Conservation (phyloP, 768 basidiomycete species). For the Boletus edulis region DNA sequence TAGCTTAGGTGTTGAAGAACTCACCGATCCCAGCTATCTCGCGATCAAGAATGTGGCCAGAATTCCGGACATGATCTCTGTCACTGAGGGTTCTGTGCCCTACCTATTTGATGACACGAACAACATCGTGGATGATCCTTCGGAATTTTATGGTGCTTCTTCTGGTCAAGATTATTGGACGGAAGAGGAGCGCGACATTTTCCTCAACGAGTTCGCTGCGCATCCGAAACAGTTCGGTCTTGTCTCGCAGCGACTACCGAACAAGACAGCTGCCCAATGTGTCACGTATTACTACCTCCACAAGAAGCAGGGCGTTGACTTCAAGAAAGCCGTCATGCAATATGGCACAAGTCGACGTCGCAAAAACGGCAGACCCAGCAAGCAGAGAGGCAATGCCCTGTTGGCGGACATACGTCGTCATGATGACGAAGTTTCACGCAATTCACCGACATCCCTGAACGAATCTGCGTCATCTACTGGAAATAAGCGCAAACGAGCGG, state of each 20-base stretch:
- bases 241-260: constrained; percentile 74
- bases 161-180: constrained; percentile 88
- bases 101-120: constrained; percentile 84
- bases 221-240: constrained; percentile 96
- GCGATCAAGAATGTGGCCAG: constrained; percentile 80
- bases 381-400: constrained; percentile 80
- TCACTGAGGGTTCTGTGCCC: constrained; percentile 57
- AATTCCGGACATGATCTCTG: constrained; percentile 89
- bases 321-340: constrained; percentile 69
- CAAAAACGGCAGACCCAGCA: constrained; percentile 55
- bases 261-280: constrained; percentile 88
- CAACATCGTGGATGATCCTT: constrained; percentile 71
- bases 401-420: constrained; percentile 79
- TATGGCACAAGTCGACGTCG: constrained; percentile 66
- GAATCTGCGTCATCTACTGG: constrained; percentile 26
- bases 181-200: constrained; percentile 73
- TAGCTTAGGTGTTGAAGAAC: constrained; percentile 88
- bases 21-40: constrained; percentile 89
- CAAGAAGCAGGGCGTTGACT: constrained; percentile 87
- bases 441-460: constrained; percentile 20
- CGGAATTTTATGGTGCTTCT: constrained; percentile 68
- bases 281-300: constrained; percentile 93
- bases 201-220: constrained; percentile 77
- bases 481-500: constrained; percentile 41
- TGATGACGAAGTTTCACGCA: constrained; percentile 47